Evolutionary conservation across 177 flowering plant species (phyloP), one percentile per base, ranked within the genome.

Genomic region (Vitis hybrid): DNA sequence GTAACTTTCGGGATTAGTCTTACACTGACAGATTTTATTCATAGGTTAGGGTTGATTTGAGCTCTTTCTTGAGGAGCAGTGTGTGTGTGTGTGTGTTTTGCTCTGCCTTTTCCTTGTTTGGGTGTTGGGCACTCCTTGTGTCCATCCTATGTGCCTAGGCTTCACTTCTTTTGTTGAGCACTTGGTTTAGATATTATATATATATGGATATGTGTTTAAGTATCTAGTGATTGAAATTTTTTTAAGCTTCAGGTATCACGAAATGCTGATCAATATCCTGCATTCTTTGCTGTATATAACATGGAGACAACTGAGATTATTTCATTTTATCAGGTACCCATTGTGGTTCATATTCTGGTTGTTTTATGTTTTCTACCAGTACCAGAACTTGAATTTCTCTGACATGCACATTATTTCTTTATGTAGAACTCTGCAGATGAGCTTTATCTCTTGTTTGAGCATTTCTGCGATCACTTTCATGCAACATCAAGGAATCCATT

Each of bases 231-330:
- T 52, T 49, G 48, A 26, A 13, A 52, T 3, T 64, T 70, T 59
- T 16, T 69, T 62, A 71, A 71, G 50, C 62, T 75, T 66, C 81
- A 88, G 93, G 85, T 86, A 50, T 82, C 86, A 10, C 81, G 98
- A 78, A 92, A 77, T 78, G 77, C 88, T 63, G 98, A 96, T 75
- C 86, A 83, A 3, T 89, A 86, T 78, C 85, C 89, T 66, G 91
- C 99, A 52, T 96, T 96, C 74, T 88, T 93, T 79, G 94, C 91
- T 76, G 93, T 96, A 67, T 96, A 96, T 79, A 88, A 93, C 82
- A 96, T 96, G 97, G 98, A 93, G 81, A 83, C 95, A 19, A 92
- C 98, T 68, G 97, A 93, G 69, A 81, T 96, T 67, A 80, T 92
- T 73, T 88, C 99, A 63, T 93, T 93, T 80, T 89, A 90, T 84